phyloP scores from a whole-genome alignment of 805 yeast genomes.

The Schwanniomyces occidentalis region DNA sequence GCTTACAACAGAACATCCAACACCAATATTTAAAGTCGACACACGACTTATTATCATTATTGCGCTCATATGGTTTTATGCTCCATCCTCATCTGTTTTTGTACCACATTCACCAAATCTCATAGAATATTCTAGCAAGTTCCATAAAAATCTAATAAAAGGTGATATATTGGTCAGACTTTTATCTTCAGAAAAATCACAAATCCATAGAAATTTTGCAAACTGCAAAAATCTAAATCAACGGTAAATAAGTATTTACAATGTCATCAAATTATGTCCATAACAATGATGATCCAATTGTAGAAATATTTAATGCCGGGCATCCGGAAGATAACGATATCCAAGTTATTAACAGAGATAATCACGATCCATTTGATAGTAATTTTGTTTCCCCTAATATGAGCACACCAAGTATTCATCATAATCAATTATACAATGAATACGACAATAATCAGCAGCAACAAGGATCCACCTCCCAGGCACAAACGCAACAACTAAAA shows the following conservation, averaged over 20 bases:
- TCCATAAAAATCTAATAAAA: constrained; percentile 5
- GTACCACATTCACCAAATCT: neutral
- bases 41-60: too few relatives aligned
- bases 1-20: too few relatives aligned
- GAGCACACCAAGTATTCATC: constrained; percentile 7
- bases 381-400: constrained; percentile 6
- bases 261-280: constrained; percentile 5
- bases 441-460: constrained; percentile 4
- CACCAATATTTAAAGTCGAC: too few relatives aligned
- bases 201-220: constrained; percentile 1
- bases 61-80: too few relatives aligned
- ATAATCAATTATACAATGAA: constrained; percentile 8
- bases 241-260: neutral
- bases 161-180: constrained; percentile 1
- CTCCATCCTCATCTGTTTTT: neutral
- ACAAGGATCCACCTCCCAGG: neutral
- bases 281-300: constrained; percentile 11
- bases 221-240: constrained; percentile 1
- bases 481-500: neutral
- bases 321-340: constrained; percentile 18
- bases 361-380: constrained; percentile 10
- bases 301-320: constrained; percentile 11
- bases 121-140: constrained; percentile 9
- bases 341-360: constrained; percentile 21
- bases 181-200: constrained; percentile 1